Evolutionary conservation across 306 rosid genomes (phyloP), one percentile per base, ranked within the genome.

Genomic region (Casuarina glauca): DNA sequence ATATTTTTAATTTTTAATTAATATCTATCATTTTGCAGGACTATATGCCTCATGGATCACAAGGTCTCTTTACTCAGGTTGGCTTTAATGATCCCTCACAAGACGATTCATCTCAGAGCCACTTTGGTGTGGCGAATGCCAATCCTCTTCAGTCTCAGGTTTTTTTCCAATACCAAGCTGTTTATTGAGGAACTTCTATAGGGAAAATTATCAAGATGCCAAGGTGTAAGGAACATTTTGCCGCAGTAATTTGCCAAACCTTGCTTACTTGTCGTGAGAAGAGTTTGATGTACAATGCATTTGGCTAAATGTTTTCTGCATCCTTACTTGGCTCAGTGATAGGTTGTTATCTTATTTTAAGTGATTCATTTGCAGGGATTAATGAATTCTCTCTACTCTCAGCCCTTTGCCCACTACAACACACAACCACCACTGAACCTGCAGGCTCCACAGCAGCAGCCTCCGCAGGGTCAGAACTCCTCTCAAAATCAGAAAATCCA

Each of bases 71-170:
- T 83, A 96, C 97, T 36, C 99, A 96, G 86, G 99, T 80, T 74
- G 96, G 94, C 82, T 91, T 91, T 79, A 93, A 80, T 55, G 98
- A 96, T 76, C 98, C 98, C 52, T 87, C 91, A 76, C 98, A 90
- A 80, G 99, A 93, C 86, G 98, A 96, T 72, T 89, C 89, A 45
- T 74, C 96, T 2, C 98, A 96, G 81, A 89, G 87, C 85, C 98
- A 86, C 82, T 96, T 88, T 61, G 89, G 93, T 11, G 90, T 88
- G 73, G 88, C 93, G 12, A 90, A 90, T 85, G 82, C 98, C 58
- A 96, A 83, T 82, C 87, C 92, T 42, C 99, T 96, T 44, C 99
- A 96, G 81, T 96, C 99, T 43, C 99, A 96, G 99, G 99, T 96
- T 84, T 85, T 64, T 74, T 61, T 72, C 39, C 50, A 46, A 53